Base-by-base conservation (phyloP, 257 asterid species). In the Solanum gracilifrons region DNA sequence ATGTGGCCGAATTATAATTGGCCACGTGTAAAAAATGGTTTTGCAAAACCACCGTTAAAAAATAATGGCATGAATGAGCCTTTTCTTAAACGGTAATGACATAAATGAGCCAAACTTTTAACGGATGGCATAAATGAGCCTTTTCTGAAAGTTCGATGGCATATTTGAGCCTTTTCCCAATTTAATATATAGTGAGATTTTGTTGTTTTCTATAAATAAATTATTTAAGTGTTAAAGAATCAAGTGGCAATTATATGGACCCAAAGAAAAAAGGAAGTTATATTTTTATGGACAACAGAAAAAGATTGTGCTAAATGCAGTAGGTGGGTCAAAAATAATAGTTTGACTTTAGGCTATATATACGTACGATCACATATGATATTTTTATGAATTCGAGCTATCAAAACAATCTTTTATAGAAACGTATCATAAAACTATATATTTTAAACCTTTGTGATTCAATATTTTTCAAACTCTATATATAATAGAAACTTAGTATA, bases 391-490 rank as follows among this genome's bases (percentile, higher is more conserved):
- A 0, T 64, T 64, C 15, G 32, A n/a, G 18, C 4, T 0, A 0
- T 11, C 0, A 25, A 64, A 25, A 25, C 0, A 1, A 25, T 64
- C 1, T n/a, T 1, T 4, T 0, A 0, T 25, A 4, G 0, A 60
- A 23, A 9, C n/a, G 0, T 62, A 62, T 23, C 6, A 23, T 23
- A 62, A 62, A 4, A 62, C 0, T 9, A 0, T 23, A 9, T 9
- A 62, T 9, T 4, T 23, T 62, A 23, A 4, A 9, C 0, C 1
- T 0, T 62, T 62, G 13, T 9, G 6, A 4, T 64, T 25, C 0
- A 10, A 64, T 64, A 0, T n/a, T 64, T 11, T 64, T 0, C 1
- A n/a, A 11, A n/a, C 0, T 2, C 7, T 10, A 11, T 4, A 0
- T 2, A 64, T 64, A n/a, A 5, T 1, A 11, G 0, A n/a, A 64